These are phyloP conservation scores for Vitis rotundifolia DNA, from an alignment of 164 flowering plant genomes.

Conservation along the genomic window DNA sequence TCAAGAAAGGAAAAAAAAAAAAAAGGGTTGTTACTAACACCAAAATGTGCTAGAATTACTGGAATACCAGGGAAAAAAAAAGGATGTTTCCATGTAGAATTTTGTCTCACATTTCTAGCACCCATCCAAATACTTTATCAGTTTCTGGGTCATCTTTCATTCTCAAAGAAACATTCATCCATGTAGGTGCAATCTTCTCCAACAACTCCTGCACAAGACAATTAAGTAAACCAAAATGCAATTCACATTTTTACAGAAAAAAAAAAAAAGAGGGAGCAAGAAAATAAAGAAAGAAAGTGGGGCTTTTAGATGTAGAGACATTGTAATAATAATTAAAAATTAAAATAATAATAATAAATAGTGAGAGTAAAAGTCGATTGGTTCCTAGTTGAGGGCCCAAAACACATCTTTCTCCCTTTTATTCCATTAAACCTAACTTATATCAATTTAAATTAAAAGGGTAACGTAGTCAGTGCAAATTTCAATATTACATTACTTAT, in stretches of 20 bases:
- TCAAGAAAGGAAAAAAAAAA: background rate
- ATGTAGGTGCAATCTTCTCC: slow-evolving; percentile 89
- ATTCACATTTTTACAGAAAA: background rate
- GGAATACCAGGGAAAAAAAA: background rate
- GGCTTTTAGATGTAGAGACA: too few species aligned
- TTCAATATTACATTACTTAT: too few species aligned
- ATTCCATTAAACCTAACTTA: too few species aligned
- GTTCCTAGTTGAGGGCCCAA: too few species aligned
- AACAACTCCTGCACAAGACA: slow-evolving; percentile 45
- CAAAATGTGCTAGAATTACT: background rate
- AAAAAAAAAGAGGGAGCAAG: too few species aligned
- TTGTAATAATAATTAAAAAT: too few species aligned
- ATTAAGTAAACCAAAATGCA: background rate
- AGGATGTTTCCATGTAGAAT: background rate
- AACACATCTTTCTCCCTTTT: too few species aligned
- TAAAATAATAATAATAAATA: too few species aligned
- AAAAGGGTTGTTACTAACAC: background rate
- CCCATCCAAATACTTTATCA: slow-evolving; percentile 95
- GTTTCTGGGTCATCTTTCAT: slow-evolving; percentile 93
- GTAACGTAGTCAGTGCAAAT: too few species aligned
- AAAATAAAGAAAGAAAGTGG: too few species aligned
- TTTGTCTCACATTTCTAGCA: slow-evolving; percentile 84
- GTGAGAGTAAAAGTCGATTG: too few species aligned
- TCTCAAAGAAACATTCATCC: slow-evolving; percentile 89
- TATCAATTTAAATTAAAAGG: too few species aligned